phyloP scores from a whole-genome alignment of 768 basidiomycete species.

The Russula ochroleuca region DNA sequence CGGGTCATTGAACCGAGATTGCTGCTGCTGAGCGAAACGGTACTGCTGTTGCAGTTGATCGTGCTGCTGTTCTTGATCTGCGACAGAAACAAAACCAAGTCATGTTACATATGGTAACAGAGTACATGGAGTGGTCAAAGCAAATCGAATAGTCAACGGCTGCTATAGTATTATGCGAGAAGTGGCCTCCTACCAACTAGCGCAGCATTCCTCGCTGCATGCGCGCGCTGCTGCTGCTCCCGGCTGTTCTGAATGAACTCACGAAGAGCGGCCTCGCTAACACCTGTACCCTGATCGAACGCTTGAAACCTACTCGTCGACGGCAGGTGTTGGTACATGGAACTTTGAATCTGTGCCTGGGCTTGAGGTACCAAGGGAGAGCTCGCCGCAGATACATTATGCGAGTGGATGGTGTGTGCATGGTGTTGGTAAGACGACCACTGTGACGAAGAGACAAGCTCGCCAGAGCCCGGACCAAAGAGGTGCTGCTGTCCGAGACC shows the following conservation, averaged over 20 bases:
- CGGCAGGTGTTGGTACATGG: slow-evolving; percentile 35
- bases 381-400: slow-evolving; percentile 38
- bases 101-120: slow-evolving; percentile 28
- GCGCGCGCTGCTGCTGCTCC: slow-evolving; percentile 42
- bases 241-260: slow-evolving; percentile 72
- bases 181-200: slow-evolving; percentile 49
- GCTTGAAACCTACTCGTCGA: slow-evolving; percentile 49
- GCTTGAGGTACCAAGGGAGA: slow-evolving; percentile 50
- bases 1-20: slow-evolving; percentile 20
- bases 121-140: slow-evolving; percentile 26
- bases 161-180: slow-evolving; percentile 39
- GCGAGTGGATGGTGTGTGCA: slow-evolving; percentile 40
- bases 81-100: slow-evolving; percentile 29
- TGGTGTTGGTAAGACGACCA: slow-evolving; percentile 45
- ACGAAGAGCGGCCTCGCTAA: slow-evolving; percentile 74
- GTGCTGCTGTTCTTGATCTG: slow-evolving; percentile 38
- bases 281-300: slow-evolving; percentile 44
- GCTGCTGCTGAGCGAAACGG: slow-evolving; percentile 31
- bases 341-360: slow-evolving; percentile 38
- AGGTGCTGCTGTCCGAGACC: slow-evolving; percentile 46
- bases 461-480: slow-evolving; percentile 31
- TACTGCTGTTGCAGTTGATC: slow-evolving; percentile 31
- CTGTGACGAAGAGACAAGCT: slow-evolving; percentile 39
- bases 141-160: slow-evolving; percentile 29
- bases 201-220: slow-evolving; percentile 33